Conservation (phyloP, 768 basidiomycete species). For the Harrya chromipes region DNA sequence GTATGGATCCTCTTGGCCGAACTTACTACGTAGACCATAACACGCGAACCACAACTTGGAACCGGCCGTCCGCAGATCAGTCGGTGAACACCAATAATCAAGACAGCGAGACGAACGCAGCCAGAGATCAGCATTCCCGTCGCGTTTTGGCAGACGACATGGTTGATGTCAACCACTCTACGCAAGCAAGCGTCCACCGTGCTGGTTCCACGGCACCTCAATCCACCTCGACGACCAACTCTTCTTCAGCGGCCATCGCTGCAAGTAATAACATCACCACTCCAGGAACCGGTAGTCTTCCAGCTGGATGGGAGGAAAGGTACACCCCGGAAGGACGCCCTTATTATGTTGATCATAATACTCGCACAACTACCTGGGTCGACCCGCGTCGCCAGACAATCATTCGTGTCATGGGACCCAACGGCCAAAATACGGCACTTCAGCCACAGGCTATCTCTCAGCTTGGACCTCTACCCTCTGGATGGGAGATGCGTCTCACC, state of each 20-base stretch:
- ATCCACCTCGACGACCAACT: constrained; percentile 28
- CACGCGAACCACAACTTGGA: constrained; percentile 97
- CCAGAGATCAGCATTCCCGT: constrained; percentile 82
- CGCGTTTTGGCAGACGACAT: constrained; percentile 83
- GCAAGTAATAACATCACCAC: constrained; percentile 51
- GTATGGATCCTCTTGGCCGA: constrained; percentile 92
- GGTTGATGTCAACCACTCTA: constrained; percentile 63
- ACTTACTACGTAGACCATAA: constrained; percentile 99
- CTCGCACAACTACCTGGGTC: constrained; percentile 99
- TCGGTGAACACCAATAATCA: constrained; percentile 68
- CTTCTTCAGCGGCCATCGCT: constrained; percentile 48
- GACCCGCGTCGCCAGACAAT: constrained; percentile 97
- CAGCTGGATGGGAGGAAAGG: constrained; percentile 98
- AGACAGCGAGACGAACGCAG: constrained; percentile 78
- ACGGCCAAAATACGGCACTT: constrained; percentile 80
- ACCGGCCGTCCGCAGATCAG: constrained; percentile 78
- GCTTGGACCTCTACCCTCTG: constrained; percentile 93
- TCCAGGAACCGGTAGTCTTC: constrained; percentile 82
- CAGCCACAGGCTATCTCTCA: constrained; percentile 97
- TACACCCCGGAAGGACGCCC: constrained; percentile 98
- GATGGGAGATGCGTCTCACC: constrained; percentile 99
- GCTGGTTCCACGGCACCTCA: constrained; percentile 34
- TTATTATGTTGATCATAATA: constrained; percentile 99
- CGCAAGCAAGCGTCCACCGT: constrained; percentile 39
- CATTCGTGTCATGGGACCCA: constrained; percentile 94